Conservation (phyloP, 352 stramenopile genomes). For the Globisporangium spinosum region DNA sequence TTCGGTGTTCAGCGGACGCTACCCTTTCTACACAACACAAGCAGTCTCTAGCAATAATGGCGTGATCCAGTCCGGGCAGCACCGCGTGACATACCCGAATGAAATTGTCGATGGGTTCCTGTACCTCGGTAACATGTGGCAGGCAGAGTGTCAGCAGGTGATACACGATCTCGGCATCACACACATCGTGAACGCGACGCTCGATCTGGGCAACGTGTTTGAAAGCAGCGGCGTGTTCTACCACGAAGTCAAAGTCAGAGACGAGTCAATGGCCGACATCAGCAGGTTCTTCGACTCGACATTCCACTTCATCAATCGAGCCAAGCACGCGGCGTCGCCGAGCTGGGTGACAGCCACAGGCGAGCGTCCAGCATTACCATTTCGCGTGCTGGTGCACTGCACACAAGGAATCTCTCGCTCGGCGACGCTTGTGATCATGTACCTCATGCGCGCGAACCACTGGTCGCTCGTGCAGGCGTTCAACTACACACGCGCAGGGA, state of each 20-base stretch:
- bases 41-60: constrained; percentile 18
- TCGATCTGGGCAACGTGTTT: constrained; percentile 58
- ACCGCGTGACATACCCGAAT: constrained; percentile 66
- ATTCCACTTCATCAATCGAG: constrained; percentile 44
- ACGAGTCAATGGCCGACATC: constrained; percentile 45
- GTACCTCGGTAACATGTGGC: constrained; percentile 76
- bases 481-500: constrained; percentile 41
- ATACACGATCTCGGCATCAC: constrained; percentile 63
- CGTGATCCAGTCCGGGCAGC: constrained; percentile 25
- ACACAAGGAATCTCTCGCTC: constrained; percentile 72
- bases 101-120: constrained; percentile 62
- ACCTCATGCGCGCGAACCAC: constrained; percentile 53
- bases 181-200: constrained; percentile 62
- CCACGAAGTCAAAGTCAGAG: constrained; percentile 58
- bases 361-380: constrained; percentile 17
- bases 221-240: constrained; percentile 43
- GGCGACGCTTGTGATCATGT: constrained; percentile 63
- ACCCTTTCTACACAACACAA: constrained; percentile 64
- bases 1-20: constrained; percentile 34
- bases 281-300: constrained; percentile 37
- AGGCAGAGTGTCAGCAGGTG: constrained; percentile 50
- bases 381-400: constrained; percentile 66
- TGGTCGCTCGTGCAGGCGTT: constrained; percentile 63
- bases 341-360: constrained; percentile 8
- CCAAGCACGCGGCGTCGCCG: constrained; percentile 13